A percentile compares a stretch with the other conserved stretches of the same genome.
These are phyloP conservation scores for Puccinellia tenuiflora DNA, from an alignment of 176 grass and related monocot species.

Conservation along the genomic window DNA sequence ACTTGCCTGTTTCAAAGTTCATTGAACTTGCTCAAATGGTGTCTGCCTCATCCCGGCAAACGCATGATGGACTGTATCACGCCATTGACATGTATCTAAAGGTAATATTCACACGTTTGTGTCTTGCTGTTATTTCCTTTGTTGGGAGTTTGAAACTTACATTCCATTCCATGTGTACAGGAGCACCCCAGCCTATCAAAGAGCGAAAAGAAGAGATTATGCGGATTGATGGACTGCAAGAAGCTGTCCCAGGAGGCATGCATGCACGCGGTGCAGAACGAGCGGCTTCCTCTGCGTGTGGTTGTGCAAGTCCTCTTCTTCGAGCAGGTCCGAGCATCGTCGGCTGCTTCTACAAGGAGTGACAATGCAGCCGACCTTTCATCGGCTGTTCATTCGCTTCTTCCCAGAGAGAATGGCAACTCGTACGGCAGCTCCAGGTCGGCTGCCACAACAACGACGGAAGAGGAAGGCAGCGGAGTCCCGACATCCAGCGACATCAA, in stretches of 20 bases:
- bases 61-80: constrained; percentile 79
- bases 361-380: constrained; percentile 34
- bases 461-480: constrained; percentile 64
- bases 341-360: constrained; percentile 21
- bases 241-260: constrained; percentile 73
- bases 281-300: constrained; percentile 83
- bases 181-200: constrained; percentile 83
- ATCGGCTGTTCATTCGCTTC: constrained; percentile 36
- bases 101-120: constrained; percentile 36
- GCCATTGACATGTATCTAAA: constrained; percentile 98
- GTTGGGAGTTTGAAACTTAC: neutral
- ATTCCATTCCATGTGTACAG: constrained; percentile 26
- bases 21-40: constrained; percentile 71
- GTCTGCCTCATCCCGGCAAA: constrained; percentile 40
- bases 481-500: constrained; percentile 55
- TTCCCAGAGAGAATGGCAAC: constrained; percentile 67
- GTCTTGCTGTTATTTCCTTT: neutral
- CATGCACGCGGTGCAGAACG: constrained; percentile 92
- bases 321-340: constrained; percentile 54
- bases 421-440: constrained; percentile 93
- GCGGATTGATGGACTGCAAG: constrained; percentile 90
- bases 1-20: constrained; percentile 75
- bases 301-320: constrained; percentile 98
- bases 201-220: constrained; percentile 86
- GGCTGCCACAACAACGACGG: constrained; percentile 61